Conservation (phyloP, 129 eudicot species). For the Flaveria ramosissima region DNA sequence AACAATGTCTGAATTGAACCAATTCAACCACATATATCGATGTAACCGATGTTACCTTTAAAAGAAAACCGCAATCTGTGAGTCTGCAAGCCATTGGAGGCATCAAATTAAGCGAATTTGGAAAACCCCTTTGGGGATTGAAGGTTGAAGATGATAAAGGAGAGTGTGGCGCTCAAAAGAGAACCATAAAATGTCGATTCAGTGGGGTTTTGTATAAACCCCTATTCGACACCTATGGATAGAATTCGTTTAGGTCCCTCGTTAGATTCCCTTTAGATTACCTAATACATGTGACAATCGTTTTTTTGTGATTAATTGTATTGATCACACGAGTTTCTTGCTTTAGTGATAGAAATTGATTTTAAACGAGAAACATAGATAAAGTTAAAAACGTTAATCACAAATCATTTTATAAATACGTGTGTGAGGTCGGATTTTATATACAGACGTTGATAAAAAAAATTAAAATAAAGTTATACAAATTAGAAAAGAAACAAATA, state of each 20-base stretch:
- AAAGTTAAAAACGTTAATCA: too few relatives aligned
- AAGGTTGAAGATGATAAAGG: not conserved
- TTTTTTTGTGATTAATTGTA: too few relatives aligned
- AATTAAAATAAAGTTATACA: too few relatives aligned
- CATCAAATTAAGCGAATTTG: not conserved
- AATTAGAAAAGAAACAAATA: too few relatives aligned
- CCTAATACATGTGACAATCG: too few relatives aligned
- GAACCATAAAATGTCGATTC: slow-evolving; percentile 1
- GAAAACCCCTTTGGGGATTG: not conserved
- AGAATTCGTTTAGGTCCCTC: slow-evolving; percentile 11
- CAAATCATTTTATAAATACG: too few relatives aligned
- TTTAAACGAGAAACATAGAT: too few relatives aligned
- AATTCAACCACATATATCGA: not conserved
- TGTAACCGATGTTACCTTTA: slow-evolving; percentile 36
- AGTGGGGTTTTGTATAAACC: slow-evolving; percentile 25
- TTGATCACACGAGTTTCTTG: too few relatives aligned
- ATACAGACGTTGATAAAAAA: too few relatives aligned
- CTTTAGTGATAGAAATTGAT: too few relatives aligned
- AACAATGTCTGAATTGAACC: not conserved
- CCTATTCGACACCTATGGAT: not conserved
- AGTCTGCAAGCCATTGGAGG: slow-evolving; percentile 54
- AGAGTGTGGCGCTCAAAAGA: not conserved
- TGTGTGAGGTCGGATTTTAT: too few relatives aligned
- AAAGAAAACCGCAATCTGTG: slow-evolving; percentile 43
- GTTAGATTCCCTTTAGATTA: not conserved